Evolutionary conservation across 2,329 filamentous ascomycete genomes (phyloP).

Genomic region (Penicillium psychrosexuale): DNA sequence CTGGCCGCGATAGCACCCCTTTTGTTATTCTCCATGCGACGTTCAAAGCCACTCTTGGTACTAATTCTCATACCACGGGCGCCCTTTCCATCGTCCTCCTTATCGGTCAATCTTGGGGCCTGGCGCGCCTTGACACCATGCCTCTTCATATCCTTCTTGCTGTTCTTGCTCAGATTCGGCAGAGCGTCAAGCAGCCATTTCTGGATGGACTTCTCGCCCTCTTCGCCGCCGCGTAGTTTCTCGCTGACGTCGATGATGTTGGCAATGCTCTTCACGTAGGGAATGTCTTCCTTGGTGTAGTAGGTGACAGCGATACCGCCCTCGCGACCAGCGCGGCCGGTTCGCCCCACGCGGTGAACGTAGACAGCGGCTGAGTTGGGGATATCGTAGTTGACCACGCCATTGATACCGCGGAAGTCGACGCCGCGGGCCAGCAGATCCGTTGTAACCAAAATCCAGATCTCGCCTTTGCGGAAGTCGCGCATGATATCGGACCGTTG

Average conservation of each 20-base stretch:
- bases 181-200: constrained; percentile 87
- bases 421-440: constrained; percentile 89
- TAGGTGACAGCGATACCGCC: constrained; percentile 90
- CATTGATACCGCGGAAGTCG: constrained; percentile 92
- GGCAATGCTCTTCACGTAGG: constrained; percentile 83
- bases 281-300: constrained; percentile 93
- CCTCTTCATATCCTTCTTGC: constrained; percentile 77
- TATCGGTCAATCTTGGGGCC: constrained; percentile 39
- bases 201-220: constrained; percentile 61
- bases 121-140: constrained; percentile 73
- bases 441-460: constrained; percentile 96
- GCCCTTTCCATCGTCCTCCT: constrained; percentile 46
- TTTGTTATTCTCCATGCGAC: constrained; percentile 46
- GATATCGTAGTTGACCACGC: constrained; percentile 96
- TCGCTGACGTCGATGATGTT: constrained; percentile 87
- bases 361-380: constrained; percentile 87
- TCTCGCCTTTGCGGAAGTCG: constrained; percentile 82
- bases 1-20: constrained; percentile 46
- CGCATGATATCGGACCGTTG: constrained; percentile 79
- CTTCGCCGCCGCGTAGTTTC: constrained; percentile 54
- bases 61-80: constrained; percentile 63
- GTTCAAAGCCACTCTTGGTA: constrained; percentile 51
- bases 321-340: constrained; percentile 79
- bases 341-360: constrained; percentile 88
- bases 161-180: constrained; percentile 77